A percentile compares a stretch with the other conserved stretches of the same genome.
phyloP scores from a whole-genome alignment of 345 rosid genomes.

The Cardamine chenopodiifolia region DNA sequence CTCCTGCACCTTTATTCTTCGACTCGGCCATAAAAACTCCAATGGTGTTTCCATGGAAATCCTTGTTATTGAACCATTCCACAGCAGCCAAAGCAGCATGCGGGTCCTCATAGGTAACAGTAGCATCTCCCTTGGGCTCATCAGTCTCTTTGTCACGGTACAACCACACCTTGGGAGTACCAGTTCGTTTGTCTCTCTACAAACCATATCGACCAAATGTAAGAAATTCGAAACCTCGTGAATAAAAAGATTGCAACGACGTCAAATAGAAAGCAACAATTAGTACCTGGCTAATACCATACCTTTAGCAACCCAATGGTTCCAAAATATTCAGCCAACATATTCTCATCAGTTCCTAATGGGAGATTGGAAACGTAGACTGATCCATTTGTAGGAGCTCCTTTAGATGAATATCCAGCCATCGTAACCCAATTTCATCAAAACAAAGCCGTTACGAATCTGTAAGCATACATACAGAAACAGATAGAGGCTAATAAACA shows the following conservation, averaged over 20 bases:
- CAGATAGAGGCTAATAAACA: neutral
- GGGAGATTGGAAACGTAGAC: conserved; percentile 90
- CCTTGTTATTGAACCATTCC: conserved; percentile 97
- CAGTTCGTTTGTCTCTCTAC: conserved; percentile 90
- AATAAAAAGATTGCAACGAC: neutral
- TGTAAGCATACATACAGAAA: conserved; percentile 11
- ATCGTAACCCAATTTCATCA: conserved; percentile 63
- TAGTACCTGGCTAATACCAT: conserved; percentile 47
- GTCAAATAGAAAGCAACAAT: neutral
- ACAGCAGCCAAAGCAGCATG: conserved; percentile 97
- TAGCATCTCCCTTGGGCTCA: conserved; percentile 97
- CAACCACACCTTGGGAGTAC: conserved; percentile 90
- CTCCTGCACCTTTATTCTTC: conserved; percentile 61
- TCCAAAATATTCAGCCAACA: conserved; percentile 91
- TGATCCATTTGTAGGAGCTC: conserved; percentile 66
- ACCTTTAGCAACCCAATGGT: conserved; percentile 97
- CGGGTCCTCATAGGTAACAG: conserved; percentile 95
- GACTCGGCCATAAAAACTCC: conserved; percentile 85
- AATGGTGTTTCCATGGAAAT: conserved; percentile 80
- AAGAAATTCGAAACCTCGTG: conserved; percentile 5
- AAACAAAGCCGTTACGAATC: conserved; percentile 30
- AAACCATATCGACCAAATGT: neutral
- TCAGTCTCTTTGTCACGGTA: conserved; percentile 84
- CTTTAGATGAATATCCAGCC: conserved; percentile 68
- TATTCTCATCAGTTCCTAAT: conserved; percentile 76